Evolutionary conservation across 2,329 filamentous ascomycete genomes (phyloP).

Genomic region (Trichoderma guizhouense): DNA sequence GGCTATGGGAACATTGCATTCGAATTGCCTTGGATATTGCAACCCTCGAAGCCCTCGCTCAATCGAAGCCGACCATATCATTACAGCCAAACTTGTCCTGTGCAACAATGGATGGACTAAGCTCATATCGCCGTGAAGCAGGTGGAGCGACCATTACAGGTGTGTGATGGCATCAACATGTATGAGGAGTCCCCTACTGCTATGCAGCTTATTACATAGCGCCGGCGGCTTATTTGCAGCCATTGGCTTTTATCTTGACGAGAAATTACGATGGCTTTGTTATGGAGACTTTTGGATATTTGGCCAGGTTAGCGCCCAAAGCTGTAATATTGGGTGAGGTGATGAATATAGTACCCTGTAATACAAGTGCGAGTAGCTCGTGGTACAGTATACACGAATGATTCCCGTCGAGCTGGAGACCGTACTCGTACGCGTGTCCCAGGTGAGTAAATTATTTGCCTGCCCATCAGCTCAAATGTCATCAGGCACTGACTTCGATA

Average conservation of each 20-base stretch:
- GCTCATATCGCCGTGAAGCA: neutral
- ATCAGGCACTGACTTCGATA: neutral
- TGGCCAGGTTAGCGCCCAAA: neutral
- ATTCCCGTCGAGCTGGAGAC: neutral
- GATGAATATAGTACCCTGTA: neutral
- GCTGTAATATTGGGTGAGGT: neutral
- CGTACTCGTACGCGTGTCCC: neutral
- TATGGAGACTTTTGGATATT: neutral
- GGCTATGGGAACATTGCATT: neutral
- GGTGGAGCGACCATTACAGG: slow-evolving; percentile 2
- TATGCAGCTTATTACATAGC: neutral
- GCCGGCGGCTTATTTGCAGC: neutral
- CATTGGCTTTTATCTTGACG: neutral
- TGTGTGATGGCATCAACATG: neutral
- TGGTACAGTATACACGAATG: neutral
- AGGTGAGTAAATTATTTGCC: neutral
- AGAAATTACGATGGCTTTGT: slow-evolving; percentile 14
- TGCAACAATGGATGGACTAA: neutral
- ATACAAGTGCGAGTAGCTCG: neutral
- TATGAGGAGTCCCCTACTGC: neutral
- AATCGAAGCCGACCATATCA: neutral
- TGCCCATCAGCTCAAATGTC: neutral
- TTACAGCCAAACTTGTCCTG: neutral
- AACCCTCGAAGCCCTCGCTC: neutral
- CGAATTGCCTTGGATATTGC: neutral